Evolutionary conservation across 768 basidiomycete genomes (phyloP).

Genomic region (Calocybe gangraenosa): DNA sequence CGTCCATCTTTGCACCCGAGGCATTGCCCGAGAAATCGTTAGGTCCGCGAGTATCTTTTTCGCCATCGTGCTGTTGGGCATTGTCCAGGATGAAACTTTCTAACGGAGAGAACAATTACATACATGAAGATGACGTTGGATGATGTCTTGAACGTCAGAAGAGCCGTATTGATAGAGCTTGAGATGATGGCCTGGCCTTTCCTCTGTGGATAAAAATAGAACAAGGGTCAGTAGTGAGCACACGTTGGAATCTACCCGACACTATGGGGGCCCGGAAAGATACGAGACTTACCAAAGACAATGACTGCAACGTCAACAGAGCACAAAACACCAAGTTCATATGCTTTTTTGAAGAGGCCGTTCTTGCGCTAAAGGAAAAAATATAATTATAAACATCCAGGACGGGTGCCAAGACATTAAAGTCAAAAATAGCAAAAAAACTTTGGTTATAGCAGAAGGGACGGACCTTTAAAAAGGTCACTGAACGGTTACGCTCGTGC

Average conservation of each 20-base stretch:
- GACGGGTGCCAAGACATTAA: slow-evolving; percentile 37
- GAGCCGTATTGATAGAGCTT: slow-evolving; percentile 85
- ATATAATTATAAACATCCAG: slow-evolving; percentile 29
- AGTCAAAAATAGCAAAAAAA: slow-evolving; percentile 60
- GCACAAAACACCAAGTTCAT: slow-evolving; percentile 87
- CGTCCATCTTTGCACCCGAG: slow-evolving; percentile 25
- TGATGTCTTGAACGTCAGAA: slow-evolving; percentile 61
- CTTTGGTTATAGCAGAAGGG: slow-evolving; percentile 22
- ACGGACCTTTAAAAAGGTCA: slow-evolving; percentile 85
- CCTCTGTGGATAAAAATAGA: slow-evolving; percentile 58
- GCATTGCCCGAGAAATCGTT: slow-evolving; percentile 39
- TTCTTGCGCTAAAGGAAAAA: slow-evolving; percentile 65
- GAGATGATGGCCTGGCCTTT: slow-evolving; percentile 71
- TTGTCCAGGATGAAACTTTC: slow-evolving; percentile 8
- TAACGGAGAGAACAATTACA: slow-evolving; percentile 9
- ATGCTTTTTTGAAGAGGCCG: slow-evolving; percentile 88
- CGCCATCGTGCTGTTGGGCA: slow-evolving; percentile 45
- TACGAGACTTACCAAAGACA: slow-evolving; percentile 54
- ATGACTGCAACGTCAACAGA: slow-evolving; percentile 87
- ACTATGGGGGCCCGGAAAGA: slow-evolving; percentile 4
- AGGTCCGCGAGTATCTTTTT: slow-evolving; percentile 43
- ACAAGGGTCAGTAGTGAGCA: slow-evolving; percentile 19
- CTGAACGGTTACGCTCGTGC: slow-evolving; percentile 90
- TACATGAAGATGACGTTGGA: slow-evolving; percentile 59
- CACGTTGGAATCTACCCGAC: slow-evolving; percentile 1